Evolutionary conservation across 768 basidiomycete genomes (phyloP), one percentile per base, ranked within the genome.

Genomic region (Brasilioporus rufonigricans): DNA sequence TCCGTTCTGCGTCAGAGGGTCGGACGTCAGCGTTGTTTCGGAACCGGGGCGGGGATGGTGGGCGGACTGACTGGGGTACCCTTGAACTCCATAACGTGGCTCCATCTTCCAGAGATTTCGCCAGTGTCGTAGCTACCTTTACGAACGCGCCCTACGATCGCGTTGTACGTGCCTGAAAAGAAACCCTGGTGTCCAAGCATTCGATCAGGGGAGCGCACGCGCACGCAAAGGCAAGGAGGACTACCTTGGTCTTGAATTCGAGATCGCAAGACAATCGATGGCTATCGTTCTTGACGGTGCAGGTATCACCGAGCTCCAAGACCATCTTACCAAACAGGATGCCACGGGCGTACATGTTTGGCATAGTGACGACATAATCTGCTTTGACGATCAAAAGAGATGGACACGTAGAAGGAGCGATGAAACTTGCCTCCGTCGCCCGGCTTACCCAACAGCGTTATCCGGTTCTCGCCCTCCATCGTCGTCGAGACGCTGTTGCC

Each of bases 241-340:
- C 19, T 47, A 90, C 93, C 84, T 97, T 98, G 38, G 94, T 95
- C 80, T 98, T 98, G 79, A 98, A 99, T 61, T 98, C 93, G 33
- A 98, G 74, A 66, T 96, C 93, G 57, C 89, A 91, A 44, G 69
- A 74, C 58, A 91, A 69, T 19, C 84, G 84, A 41, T 84, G 83
- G 63, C 84, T 84, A 64, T 90, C 86, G 74, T 93, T 94, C 76
- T 84, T 85, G 53, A 93, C 92, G 9, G 76, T 80, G 62, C 92
- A 93, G 32, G 83, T 81, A 71, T 98, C 97, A 5, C 96, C 95
- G 21, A 99, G 78, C 74, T 99, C 97, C 49, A 96, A 77, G 26
- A 98, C 88, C 94, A 99, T 96, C 79, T 91, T 92, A 11, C 89
- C 90, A 71, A 90, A 93, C 40, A 92, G 73, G 61, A 92, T 91